Evolutionary conservation across 305 asterid genomes (phyloP).

Genomic region (Caryopteris hybrid): DNA sequence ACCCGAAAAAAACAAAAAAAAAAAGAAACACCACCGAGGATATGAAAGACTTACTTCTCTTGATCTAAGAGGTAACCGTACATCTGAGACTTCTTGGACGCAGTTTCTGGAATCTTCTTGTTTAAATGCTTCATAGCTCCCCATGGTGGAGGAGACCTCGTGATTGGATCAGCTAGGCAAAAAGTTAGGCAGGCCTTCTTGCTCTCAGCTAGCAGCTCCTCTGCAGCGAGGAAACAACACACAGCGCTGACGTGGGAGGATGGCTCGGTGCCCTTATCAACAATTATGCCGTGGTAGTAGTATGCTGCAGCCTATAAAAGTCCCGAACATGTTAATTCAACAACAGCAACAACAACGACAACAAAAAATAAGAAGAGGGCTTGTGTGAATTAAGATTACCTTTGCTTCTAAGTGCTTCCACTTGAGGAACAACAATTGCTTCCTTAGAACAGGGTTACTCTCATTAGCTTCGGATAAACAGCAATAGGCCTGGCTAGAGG

Average conservation of each 20-base stretch:
- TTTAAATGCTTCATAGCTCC: slow-evolving; percentile 73
- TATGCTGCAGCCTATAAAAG: slow-evolving; percentile 67
- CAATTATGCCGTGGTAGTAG: slow-evolving; percentile 71
- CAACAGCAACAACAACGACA: too few relatives aligned
- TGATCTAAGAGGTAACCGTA: slow-evolving; percentile 61
- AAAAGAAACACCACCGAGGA: background rate
- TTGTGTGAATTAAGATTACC: slow-evolving; percentile 30
- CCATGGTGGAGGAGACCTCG: slow-evolving; percentile 82
- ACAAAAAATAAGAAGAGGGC: background rate
- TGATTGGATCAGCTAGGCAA: slow-evolving; percentile 70
- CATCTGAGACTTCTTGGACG: slow-evolving; percentile 71
- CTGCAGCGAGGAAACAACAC: slow-evolving; percentile 73
- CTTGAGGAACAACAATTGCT: slow-evolving; percentile 64
- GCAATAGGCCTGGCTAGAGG: slow-evolving; percentile 51
- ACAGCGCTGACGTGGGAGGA: slow-evolving; percentile 54
- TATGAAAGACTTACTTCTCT: slow-evolving; percentile 43
- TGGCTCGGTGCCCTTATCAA: slow-evolving; percentile 66
- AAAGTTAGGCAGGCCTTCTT: slow-evolving; percentile 73
- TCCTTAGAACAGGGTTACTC: slow-evolving; percentile 33
- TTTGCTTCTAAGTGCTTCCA: slow-evolving; percentile 83
- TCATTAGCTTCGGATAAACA: slow-evolving; percentile 36
- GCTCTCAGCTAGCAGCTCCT: slow-evolving; percentile 63
- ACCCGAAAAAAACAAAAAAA: background rate
- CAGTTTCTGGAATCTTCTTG: slow-evolving; percentile 76
- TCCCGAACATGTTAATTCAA: background rate